Evolutionary conservation across 169 alveolate genomes (phyloP).

Genomic region (Perkinsus olseni): DNA sequence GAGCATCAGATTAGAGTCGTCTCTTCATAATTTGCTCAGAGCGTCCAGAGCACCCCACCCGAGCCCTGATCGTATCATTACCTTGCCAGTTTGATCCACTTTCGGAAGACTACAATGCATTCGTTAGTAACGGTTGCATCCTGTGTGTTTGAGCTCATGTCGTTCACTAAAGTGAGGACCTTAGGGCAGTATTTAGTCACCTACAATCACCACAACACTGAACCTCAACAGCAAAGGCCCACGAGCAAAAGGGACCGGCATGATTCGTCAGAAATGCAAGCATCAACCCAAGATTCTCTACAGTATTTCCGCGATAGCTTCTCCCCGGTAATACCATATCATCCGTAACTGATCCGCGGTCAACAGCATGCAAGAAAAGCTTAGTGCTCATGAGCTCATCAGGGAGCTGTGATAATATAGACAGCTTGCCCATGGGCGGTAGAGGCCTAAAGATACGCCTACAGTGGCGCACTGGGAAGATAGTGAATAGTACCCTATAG

Average conservation of each 20-base stretch:
- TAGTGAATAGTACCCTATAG: not conserved
- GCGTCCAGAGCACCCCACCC: too few relatives aligned
- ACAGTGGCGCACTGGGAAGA: too few relatives aligned
- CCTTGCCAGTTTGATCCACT: not conserved
- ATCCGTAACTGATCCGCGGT: not conserved
- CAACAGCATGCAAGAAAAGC: not conserved
- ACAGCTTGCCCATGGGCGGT: not conserved
- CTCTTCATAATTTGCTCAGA: too few relatives aligned
- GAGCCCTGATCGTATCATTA: not conserved
- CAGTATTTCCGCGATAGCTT: too few relatives aligned
- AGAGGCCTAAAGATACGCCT: not conserved
- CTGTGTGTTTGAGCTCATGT: not conserved
- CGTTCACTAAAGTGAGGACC: not conserved
- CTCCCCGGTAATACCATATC: not conserved
- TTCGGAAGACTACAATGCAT: not conserved
- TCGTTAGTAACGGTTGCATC: not conserved
- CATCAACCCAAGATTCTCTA: too few relatives aligned
- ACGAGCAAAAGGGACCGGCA: too few relatives aligned
- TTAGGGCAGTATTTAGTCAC: not conserved
- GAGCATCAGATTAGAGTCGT: too few relatives aligned
- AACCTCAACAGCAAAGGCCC: too few relatives aligned
- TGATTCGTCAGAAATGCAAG: too few relatives aligned
- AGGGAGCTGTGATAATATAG: not conserved
- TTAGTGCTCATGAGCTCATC: not conserved
- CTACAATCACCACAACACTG: not conserved